Percentiles rank a stretch among this genome's conserved stretches.
phyloP scores from a whole-genome alignment of 2,329 filamentous ascomycete species.

The Clonostachys chloroleuca region DNA sequence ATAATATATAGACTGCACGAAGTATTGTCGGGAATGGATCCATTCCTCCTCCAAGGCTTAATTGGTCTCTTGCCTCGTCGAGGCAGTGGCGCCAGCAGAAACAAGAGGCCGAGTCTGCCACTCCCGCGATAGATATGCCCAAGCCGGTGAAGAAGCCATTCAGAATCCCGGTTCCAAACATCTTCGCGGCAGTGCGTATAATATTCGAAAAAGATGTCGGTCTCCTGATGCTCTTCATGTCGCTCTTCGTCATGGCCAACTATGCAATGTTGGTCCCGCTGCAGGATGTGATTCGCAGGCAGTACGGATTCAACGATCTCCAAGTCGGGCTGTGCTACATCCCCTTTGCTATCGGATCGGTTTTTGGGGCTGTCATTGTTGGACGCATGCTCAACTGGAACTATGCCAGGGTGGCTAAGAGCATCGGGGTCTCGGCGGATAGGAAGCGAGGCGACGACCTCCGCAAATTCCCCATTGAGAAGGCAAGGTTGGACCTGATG shows the following conservation, averaged over 20 bases:
- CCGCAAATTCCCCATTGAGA: constrained; percentile 26
- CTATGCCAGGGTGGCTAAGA: constrained; percentile 48
- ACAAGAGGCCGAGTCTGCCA: background rate
- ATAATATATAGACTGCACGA: constrained; percentile 7
- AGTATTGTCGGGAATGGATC: constrained; percentile 41
- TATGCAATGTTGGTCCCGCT: constrained; percentile 34
- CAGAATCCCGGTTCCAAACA: constrained; percentile 18
- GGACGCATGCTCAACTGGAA: constrained; percentile 57
- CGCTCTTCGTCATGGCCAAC: constrained; percentile 26
- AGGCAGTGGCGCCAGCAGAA: background rate
- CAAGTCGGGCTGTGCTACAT: constrained; percentile 74
- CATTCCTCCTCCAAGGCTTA: constrained; percentile 22
- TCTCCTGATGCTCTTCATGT: constrained; percentile 23
- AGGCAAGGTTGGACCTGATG: constrained; percentile 24
- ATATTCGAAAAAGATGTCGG: constrained; percentile 23
- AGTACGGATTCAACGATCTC: constrained; percentile 65
- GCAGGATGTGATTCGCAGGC: constrained; percentile 58
- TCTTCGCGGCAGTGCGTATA: constrained; percentile 22
- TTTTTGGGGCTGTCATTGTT: constrained; percentile 22
- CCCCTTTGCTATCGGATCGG: constrained; percentile 38
- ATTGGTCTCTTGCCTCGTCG: background rate
- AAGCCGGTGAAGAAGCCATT: background rate
- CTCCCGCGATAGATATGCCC: background rate
- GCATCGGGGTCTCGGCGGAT: constrained; percentile 41
- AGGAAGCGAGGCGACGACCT: constrained; percentile 34